phyloP scores from a whole-genome alignment of 2,329 filamentous ascomycete genomes.

The Thermoascus crustaceus region DNA sequence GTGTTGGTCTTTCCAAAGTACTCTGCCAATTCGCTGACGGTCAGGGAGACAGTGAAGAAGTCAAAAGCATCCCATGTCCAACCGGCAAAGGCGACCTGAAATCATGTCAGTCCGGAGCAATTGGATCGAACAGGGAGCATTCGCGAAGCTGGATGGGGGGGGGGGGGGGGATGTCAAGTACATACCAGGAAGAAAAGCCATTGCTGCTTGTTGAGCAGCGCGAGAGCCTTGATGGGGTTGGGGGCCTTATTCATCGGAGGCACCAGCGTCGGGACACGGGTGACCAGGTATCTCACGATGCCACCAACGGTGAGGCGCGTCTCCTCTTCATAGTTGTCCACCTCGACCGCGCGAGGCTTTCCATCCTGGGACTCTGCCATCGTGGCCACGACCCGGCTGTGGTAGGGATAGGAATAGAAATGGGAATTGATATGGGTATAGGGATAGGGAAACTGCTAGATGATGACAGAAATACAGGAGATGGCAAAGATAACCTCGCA shows the following conservation, averaged over 20 bases:
- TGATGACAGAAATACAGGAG: too few relatives aligned
- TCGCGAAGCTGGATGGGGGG: too few relatives aligned
- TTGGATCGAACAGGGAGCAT: too few relatives aligned
- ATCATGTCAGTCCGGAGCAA: too few relatives aligned
- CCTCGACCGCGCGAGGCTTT: not conserved
- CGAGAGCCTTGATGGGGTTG: conserved; percentile 46
- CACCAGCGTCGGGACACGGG: conserved; percentile 46
- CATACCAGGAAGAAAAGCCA: conserved; percentile 48
- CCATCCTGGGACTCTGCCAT: not conserved
- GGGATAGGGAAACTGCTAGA: too few relatives aligned
- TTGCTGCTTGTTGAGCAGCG: conserved; percentile 45
- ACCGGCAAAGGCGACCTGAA: conserved; percentile 33
- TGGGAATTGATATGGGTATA: too few relatives aligned
- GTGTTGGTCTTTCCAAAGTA: conserved; percentile 46
- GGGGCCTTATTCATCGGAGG: conserved; percentile 47
- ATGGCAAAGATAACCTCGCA: too few relatives aligned
- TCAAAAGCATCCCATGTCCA: conserved; percentile 53
- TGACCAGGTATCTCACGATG: conserved; percentile 42
- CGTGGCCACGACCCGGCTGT: too few relatives aligned
- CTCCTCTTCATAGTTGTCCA: not conserved
- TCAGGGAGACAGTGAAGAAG: conserved; percentile 55
- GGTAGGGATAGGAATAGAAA: too few relatives aligned
- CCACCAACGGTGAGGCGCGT: conserved; percentile 19
- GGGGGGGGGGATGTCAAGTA: too few relatives aligned
- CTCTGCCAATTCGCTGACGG: conserved; percentile 45